These are phyloP conservation scores for Sporothrix euskadiensis DNA, from an alignment of 2,329 filamentous ascomycete species.

Conservation along the genomic window DNA sequence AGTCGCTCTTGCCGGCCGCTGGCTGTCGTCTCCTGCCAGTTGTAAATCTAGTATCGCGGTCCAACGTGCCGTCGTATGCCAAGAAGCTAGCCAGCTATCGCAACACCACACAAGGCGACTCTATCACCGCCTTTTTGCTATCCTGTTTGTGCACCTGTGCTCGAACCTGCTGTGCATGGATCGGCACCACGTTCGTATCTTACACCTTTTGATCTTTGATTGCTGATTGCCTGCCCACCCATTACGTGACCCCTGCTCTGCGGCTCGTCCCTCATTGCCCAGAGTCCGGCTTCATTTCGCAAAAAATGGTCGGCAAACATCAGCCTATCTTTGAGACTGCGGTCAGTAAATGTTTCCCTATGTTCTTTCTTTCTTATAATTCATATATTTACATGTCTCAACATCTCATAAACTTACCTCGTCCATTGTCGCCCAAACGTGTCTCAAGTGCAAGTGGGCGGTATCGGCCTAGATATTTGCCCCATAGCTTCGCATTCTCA, in stretches of 20 bases:
- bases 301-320: background rate
- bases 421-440: background rate
- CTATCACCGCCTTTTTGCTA: conserved; percentile 12
- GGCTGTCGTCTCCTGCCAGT: background rate
- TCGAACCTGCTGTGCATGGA: background rate
- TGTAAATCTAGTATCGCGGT: background rate
- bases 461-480: background rate
- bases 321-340: background rate
- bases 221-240: background rate
- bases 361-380: background rate
- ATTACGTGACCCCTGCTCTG: background rate
- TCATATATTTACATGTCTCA: background rate
- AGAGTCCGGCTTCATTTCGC: background rate
- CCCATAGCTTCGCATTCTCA: background rate
- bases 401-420: background rate
- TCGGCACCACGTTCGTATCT: background rate
- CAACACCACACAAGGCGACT: background rate
- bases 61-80: background rate
- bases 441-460: background rate
- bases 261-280: conserved; percentile 7
- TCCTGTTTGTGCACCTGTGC: background rate
- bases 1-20: background rate
- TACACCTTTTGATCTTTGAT: background rate
- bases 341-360: background rate
- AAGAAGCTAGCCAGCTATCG: conserved; percentile 1